Evolutionary conservation across 192 early-diverging fungal species (phyloP), one percentile per base, ranked within the genome.

Genomic region (Coemansia sp.): DNA sequence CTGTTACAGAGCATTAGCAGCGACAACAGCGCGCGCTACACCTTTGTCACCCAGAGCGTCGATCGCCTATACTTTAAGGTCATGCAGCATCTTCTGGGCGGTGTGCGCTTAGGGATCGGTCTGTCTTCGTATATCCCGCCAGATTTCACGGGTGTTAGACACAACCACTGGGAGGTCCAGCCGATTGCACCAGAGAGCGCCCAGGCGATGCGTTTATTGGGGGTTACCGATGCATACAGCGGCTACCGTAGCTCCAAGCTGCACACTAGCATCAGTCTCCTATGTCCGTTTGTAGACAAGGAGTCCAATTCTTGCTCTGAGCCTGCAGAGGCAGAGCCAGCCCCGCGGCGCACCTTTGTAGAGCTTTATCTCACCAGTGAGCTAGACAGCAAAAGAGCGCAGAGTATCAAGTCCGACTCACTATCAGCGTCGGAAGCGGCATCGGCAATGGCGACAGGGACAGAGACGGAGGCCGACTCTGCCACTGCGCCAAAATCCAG

Each of bases 111-210:
- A 22, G 67, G 73, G 8, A 77, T 77, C 23, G 73, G 73, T 0
- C 63, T 77, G 18, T 77, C 67, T 13, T 54, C 73, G 22, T 69
- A 55, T 26, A 71, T 71, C 15, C 61, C 67, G 19, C 73, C 73
- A 3, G 67, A 66, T 43, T 15, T 23, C 2, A 9, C 46, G 15
- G 73, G 73, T 15, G 29, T 55, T 17, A 61, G 66, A 10, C 67
- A 58, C 43, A 77, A 70, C 30, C 73, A 77, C 28, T 77, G 73
- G 73, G 67, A 77, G 14, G 67, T 77, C 4, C 66, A 70, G 34
- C 73, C 73, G 5, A 77, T 70, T 29, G 73, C 73, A 17, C 73
- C 67, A 9, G 73, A 77, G 27, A 46, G 48, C 18, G 64, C 63
- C 0, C 24, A 14, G 2, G 51, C 58, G 2, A 43, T 51, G 29